Evolutionary conservation across 192 early-diverging fungal genomes (phyloP).

Genomic region (Umbelopsis sp.): DNA sequence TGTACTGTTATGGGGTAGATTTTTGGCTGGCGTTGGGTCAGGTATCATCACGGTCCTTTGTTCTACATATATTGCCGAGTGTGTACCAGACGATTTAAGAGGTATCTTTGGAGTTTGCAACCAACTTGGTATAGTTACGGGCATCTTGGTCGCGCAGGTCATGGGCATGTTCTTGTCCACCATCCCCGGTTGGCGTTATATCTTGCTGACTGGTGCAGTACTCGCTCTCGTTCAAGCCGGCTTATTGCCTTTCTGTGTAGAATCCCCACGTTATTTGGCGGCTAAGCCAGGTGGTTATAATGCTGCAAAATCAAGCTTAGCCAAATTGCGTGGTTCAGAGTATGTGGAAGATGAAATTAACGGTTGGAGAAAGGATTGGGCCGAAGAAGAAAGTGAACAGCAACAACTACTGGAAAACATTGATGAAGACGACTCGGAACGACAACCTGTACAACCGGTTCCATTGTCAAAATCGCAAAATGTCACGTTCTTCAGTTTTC

Average conservation of each 20-base stretch:
- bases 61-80: conserved; percentile 81
- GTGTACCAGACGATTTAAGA: conserved; percentile 66
- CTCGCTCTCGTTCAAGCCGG: conserved; percentile 66
- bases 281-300: conserved; percentile 49
- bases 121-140: conserved; percentile 83
- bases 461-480: conserved; percentile 14
- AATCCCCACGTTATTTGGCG: conserved; percentile 76
- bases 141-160: conserved; percentile 77
- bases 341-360: conserved; percentile 58
- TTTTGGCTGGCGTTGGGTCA: conserved; percentile 76
- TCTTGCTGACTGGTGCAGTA: conserved; percentile 63
- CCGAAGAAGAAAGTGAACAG: conserved; percentile 32
- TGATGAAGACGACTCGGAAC: background rate
- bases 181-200: conserved; percentile 69
- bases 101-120: conserved; percentile 82
- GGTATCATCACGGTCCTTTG: conserved; percentile 78
- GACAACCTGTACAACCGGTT: background rate
- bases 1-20: conserved; percentile 65
- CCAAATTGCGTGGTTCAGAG: conserved; percentile 53
- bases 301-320: conserved; percentile 57
- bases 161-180: conserved; percentile 66
- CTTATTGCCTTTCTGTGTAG: conserved; percentile 74
- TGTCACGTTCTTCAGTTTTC: conserved; percentile 46
- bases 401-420: conserved; percentile 4
- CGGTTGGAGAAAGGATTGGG: conserved; percentile 47